Base-by-base conservation (phyloP, 2,329 filamentous ascomycete genomes). In the Pseudogymnoascus sp. region DNA sequence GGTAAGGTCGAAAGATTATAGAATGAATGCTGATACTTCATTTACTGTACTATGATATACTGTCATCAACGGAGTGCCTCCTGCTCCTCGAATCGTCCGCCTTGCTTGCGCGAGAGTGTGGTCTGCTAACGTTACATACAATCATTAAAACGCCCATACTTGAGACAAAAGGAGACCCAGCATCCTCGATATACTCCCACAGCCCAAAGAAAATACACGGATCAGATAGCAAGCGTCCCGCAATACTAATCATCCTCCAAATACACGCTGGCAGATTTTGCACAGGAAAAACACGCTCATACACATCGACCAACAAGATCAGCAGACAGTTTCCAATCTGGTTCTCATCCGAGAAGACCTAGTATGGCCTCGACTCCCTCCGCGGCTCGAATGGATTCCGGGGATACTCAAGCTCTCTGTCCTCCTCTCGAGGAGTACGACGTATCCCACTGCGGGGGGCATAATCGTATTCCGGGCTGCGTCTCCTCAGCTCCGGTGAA, bases 41-140 rank as follows among this genome's bases (percentile, higher is more conserved):
- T 54, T 54, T 54, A 54, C 48, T 54, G 48, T 54, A 54, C 48
- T 54, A 54, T 54, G 48, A 54, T 54, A 54, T 54, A 54, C 25
- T 54, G n/a, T 54, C 48, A 16, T 54, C 48, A 54, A 54, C 16
- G 48, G 48, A 31, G 25, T 31, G 3, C 21, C 14, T 31, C 48
- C 25, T 16, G 48, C 23, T 31, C 48, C 48, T 54, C 48, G 48
- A 31, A 6, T 34, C 25, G 2, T 54, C 25, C 25, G n/a, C 14
- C 48, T 16, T 16, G n/a, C 8, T 54, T 54, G 48, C 16, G 25
- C 48, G 14, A 31, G 25, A 54, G 8, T 25, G 10, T 54, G 48
- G 48, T 54, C 48, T 54, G 48, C 48, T 54, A 54, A 54, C 48
- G 25, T 54, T 54, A 54, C 48, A 54, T 31, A 54, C 14, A 54